Percentiles rank a stretch among this genome's conserved stretches.
Conservation (phyloP, 2,329 filamentous ascomycete species). For the Penicillium digitatum region DNA sequence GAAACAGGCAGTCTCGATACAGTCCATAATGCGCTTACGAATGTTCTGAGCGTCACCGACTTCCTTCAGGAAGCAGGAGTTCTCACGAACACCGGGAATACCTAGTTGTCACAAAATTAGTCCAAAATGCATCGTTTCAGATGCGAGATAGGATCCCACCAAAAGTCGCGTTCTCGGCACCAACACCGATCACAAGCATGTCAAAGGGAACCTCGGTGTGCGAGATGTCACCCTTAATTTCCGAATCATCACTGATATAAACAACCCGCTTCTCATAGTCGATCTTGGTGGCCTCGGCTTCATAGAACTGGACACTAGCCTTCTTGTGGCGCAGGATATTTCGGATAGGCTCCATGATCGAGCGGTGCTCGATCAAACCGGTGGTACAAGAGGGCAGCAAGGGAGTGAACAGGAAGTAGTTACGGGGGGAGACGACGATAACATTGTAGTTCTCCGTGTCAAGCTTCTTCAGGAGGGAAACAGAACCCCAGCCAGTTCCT, state of each 20-base stretch:
- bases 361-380: conserved; percentile 95
- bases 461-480: conserved; percentile 96
- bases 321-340: conserved; percentile 95
- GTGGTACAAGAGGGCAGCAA: conserved; percentile 96
- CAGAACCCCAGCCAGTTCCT: conserved; percentile 96
- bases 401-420: conserved; percentile 99
- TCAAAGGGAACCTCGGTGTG: conserved; percentile 93
- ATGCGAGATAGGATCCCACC: conserved; percentile 50
- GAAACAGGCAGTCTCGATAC: conserved; percentile 96
- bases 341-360: conserved; percentile 98
- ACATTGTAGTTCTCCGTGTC: conserved; percentile 99
- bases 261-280: conserved; percentile 87
- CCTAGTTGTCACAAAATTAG: conserved; percentile 37
- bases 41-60: conserved; percentile 94
- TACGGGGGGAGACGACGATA: conserved; percentile 92
- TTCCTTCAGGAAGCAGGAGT: conserved; percentile 98
- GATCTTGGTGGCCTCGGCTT: conserved; percentile 93
- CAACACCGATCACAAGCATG: conserved; percentile 95
- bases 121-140: conserved; percentile 9
- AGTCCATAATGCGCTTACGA: conserved; percentile 99
- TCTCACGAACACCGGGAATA: conserved; percentile 88
- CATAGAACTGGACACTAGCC: conserved; percentile 90
- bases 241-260: conserved; percentile 85
- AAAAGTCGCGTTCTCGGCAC: conserved; percentile 97
- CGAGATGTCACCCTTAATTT: conserved; percentile 77